phyloP scores from a whole-genome alignment of 1,139 yeast genomes.

The Hemisphaericaspora xylofermentans region DNA sequence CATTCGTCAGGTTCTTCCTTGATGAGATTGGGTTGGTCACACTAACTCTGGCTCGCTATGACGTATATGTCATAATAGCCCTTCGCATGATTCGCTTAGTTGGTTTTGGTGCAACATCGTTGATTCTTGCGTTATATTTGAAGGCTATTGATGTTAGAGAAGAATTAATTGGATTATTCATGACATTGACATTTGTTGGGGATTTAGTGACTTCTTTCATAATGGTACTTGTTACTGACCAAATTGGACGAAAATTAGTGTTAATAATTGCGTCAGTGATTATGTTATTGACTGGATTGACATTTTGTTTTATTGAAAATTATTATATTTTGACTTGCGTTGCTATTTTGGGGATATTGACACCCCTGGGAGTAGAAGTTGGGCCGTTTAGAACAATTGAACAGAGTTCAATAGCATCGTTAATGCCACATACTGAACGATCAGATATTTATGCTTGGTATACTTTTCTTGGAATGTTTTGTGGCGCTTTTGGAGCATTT shows the following conservation, averaged over 20 bases:
- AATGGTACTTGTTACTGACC: constrained; percentile 33
- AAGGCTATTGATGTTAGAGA: constrained; percentile 31
- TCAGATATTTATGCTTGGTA: constrained; percentile 47
- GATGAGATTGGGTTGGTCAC: constrained; percentile 31
- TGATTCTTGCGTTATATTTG: constrained; percentile 39
- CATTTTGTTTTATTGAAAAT: constrained; percentile 24
- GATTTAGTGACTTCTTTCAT: constrained; percentile 36
- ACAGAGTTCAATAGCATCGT: constrained; percentile 38
- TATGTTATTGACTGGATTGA: constrained; percentile 33
- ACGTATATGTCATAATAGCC: constrained; percentile 30
- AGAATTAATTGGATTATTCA: constrained; percentile 35
- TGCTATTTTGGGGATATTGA: constrained; percentile 36
- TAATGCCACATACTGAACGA: constrained; percentile 27
- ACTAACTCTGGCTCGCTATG: constrained; percentile 23
- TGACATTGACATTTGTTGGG: constrained; percentile 39
- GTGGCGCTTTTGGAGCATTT: constrained; percentile 39
- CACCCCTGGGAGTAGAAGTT: constrained; percentile 46
- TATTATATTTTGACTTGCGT: constrained; percentile 23
- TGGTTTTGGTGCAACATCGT: constrained; percentile 43
- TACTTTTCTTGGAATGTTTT: constrained; percentile 36
- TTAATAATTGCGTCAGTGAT: constrained; percentile 27
- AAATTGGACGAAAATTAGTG: constrained; percentile 32
- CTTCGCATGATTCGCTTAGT: constrained; percentile 38
- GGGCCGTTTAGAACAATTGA: constrained; percentile 45
- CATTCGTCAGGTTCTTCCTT: constrained; percentile 8